Evolutionary conservation across 805 yeast genomes (phyloP).

Genomic region (Candida odintsovae): DNA sequence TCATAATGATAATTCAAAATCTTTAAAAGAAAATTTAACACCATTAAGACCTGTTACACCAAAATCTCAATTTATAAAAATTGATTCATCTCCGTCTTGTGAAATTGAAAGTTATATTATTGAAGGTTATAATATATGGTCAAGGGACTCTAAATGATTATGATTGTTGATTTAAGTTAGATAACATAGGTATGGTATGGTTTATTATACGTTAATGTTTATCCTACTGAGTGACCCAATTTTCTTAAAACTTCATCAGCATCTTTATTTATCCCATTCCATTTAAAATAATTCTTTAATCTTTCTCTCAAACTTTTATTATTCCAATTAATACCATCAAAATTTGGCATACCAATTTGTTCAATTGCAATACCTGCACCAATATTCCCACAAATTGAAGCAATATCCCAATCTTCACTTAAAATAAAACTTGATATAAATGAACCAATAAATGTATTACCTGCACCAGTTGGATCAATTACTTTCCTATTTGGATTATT

Average conservation of each 20-base stretch:
- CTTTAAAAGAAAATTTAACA: too few relatives aligned
- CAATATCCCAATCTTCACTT: constrained; percentile 42
- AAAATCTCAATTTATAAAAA: background rate
- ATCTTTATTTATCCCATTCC: constrained; percentile 11
- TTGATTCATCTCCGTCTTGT: constrained; percentile 16
- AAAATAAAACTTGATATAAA: constrained; percentile 56
- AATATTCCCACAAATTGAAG: constrained; percentile 63
- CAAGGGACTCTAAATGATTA: background rate
- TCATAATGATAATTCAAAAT: too few relatives aligned
- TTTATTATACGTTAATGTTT: too few relatives aligned
- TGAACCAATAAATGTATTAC: constrained; percentile 85
- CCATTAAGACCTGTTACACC: background rate
- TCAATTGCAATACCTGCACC: constrained; percentile 83
- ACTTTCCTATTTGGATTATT: constrained; percentile 35
- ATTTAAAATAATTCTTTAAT: constrained; percentile 32
- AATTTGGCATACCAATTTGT: constrained; percentile 64
- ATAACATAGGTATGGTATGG: background rate
- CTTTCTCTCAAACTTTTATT: constrained; percentile 42
- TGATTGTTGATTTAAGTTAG: background rate
- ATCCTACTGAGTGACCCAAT: too few relatives aligned
- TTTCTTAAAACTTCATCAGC: background rate
- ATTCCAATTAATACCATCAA: constrained; percentile 51
- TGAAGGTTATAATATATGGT: constrained; percentile 16
- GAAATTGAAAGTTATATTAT: constrained; percentile 24
- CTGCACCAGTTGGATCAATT: constrained; percentile 93